Evolutionary conservation across 805 yeast species (phyloP).

Genomic region (Kregervanrija delftensis): DNA sequence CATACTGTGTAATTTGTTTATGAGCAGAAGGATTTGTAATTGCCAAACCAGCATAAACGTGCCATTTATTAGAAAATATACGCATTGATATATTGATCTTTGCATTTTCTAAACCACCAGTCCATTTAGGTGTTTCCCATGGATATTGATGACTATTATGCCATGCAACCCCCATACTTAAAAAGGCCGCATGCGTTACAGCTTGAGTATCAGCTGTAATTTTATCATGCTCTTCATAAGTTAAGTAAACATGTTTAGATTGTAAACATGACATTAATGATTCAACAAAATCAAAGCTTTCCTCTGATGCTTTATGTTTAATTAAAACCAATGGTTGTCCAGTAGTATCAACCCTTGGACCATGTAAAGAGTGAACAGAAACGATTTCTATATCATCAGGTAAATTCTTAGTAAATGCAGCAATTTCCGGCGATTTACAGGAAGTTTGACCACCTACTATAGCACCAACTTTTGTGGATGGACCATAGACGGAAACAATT

Average conservation of each 20-base stretch:
- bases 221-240: constrained; percentile 86
- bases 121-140: constrained; percentile 82
- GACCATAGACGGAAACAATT: constrained; percentile 74
- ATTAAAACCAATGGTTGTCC: constrained; percentile 93
- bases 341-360: constrained; percentile 80
- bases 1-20: constrained; percentile 81
- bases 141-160: constrained; percentile 75
- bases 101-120: constrained; percentile 94
- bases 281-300: constrained; percentile 55
- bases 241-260: constrained; percentile 68
- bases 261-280: constrained; percentile 62
- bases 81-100: constrained; percentile 89
- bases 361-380: constrained; percentile 88
- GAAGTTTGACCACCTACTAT: constrained; percentile 98
- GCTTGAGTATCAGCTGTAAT: constrained; percentile 99
- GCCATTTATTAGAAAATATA: constrained; percentile 93
- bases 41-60: constrained; percentile 95
- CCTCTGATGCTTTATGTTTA: constrained; percentile 57
- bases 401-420: constrained; percentile 68
- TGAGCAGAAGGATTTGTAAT: constrained; percentile 95
- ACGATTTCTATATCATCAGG: constrained; percentile 81
- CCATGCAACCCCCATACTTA: constrained; percentile 98
- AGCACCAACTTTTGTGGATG: constrained; percentile 80
- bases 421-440: constrained; percentile 85
- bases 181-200: constrained; percentile 94